These are phyloP conservation scores for Pilasporangium apinafurcum DNA, from an alignment of 352 stramenopile species.

Conservation along the genomic window DNA sequence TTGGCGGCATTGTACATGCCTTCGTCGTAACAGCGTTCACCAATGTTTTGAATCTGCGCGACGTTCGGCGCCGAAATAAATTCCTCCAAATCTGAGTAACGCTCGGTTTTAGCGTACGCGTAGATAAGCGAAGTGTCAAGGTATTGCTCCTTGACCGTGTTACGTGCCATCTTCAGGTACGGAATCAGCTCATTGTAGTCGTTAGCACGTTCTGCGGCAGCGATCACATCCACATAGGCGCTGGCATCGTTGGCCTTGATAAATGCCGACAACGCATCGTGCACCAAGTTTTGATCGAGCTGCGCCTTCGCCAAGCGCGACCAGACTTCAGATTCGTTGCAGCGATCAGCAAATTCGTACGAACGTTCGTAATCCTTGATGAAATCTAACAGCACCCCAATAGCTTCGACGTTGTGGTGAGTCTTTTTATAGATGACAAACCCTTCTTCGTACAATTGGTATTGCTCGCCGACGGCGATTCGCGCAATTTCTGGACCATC, in stretches of 20 bases:
- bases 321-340: constrained; percentile 98
- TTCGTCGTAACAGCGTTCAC: constrained; percentile 97
- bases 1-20: constrained; percentile 98
- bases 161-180: constrained; percentile 99
- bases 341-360: constrained; percentile 98
- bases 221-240: constrained; percentile 97
- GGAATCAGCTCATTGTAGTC: constrained; percentile 97
- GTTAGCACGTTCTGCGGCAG: constrained; percentile 93
- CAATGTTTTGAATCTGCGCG: constrained; percentile 99
- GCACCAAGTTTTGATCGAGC: constrained; percentile 93
- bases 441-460: constrained; percentile 99
- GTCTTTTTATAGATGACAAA: constrained; percentile 99
- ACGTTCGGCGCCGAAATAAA: constrained; percentile 99
- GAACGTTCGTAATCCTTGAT: constrained; percentile 98
- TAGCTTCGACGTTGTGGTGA: constrained; percentile 95
- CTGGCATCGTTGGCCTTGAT: constrained; percentile 99
- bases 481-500: constrained; percentile 99
- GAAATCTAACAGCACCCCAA: constrained; percentile 91
- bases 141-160: constrained; percentile 98
- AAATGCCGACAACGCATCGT: constrained; percentile 98
- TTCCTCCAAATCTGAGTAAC: constrained; percentile 98
- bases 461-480: constrained; percentile 97
- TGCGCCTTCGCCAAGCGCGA: constrained; percentile 98
- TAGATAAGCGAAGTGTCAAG: constrained; percentile 99
- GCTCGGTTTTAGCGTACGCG: constrained; percentile 97